Base-by-base conservation (phyloP, 2,329 filamentous ascomycete genomes). In the Aspergillus pseudotamarii region DNA sequence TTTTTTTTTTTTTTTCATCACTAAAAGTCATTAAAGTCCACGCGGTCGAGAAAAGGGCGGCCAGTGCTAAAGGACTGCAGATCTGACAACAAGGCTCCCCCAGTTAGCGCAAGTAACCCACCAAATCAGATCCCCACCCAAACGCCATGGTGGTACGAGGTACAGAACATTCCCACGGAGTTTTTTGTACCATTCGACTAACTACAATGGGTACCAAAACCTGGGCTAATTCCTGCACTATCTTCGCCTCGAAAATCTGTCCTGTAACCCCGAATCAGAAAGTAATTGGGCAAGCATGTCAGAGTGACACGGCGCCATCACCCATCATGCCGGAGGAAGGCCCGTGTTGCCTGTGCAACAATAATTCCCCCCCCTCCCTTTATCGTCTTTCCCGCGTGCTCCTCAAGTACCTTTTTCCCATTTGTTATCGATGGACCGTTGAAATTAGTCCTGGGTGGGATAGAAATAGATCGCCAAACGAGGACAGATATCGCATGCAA, bases 111-210 rank as follows among this genome's bases (percentile, higher is more conserved):
- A 55, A 53, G 23, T 11, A 11, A 19, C 26, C 23, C 41, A 50
- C 23, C 60, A 57, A 59, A 63, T 61, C 48, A 59, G 32, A 28
- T 11, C 10, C 26, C 36, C 28, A 41, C 45, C 19, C 21, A 43
- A n/a, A 38, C 50, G 61, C 58, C 61, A 60, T 19, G 58, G 58
- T 60, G 21, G 57, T 58, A 63, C 58, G 43, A 53, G 56, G 26
- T 28, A 56, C 30, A 36, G 28, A 36, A 26, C 30, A 26, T 55
- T 32, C 28, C 28, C 26, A 38, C 51, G 51, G 51, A 55, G 32
- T 30, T 28, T 55, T 55, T 38, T 55, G 51, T 38, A 38, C 30
- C 51, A 55, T 38, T 9, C n/a, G 36, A 21, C 34, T 38, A 38
- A 36, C n/a, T 23, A 38, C 14, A 55, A 26, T 21, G 5, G 23